A percentile compares a stretch with the other conserved stretches of the same genome.
These are phyloP conservation scores for Globisporangium uncinulatum DNA, from an alignment of 352 stramenopile species.

Conservation along the genomic window DNA sequence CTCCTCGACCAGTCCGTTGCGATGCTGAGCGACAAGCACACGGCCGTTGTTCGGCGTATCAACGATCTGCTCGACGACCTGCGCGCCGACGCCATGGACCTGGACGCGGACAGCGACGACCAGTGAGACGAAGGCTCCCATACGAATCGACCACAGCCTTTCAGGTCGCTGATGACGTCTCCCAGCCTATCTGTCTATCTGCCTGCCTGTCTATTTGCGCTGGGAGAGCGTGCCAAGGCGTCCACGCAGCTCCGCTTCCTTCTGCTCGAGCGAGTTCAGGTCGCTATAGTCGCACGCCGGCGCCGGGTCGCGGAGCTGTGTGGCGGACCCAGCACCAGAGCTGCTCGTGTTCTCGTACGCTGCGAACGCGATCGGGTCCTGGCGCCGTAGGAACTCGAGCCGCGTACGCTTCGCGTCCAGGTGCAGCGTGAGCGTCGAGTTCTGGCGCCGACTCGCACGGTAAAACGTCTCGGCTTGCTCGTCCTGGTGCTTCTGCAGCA, in stretches of 20 bases:
- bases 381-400: constrained; percentile 57
- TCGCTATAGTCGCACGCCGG: constrained; percentile 42
- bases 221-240: constrained; percentile 44
- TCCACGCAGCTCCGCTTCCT: constrained; percentile 52
- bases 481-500: constrained; percentile 65
- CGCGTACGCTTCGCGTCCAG: constrained; percentile 70
- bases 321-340: constrained; percentile 13
- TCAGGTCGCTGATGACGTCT: too few relatives aligned
- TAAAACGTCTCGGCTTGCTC: constrained; percentile 54
- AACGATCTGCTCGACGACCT: constrained; percentile 79
- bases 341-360: constrained; percentile 27
- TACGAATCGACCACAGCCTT: too few relatives aligned
- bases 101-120: constrained; percentile 20
- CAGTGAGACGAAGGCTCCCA: not conserved
- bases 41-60: constrained; percentile 57
- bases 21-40: constrained; percentile 50
- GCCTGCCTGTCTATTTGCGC: constrained; percentile 2
- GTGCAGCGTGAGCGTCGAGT: constrained; percentile 72
- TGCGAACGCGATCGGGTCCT: constrained; percentile 50
- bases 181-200: not conserved
- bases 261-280: constrained; percentile 37
- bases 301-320: constrained; percentile 42
- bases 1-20: constrained; percentile 64
- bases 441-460: constrained; percentile 44
- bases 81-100: constrained; percentile 43